These are phyloP conservation scores for Plantago rigida DNA, from an alignment of 305 asterid genomes.

Conservation along the genomic window DNA sequence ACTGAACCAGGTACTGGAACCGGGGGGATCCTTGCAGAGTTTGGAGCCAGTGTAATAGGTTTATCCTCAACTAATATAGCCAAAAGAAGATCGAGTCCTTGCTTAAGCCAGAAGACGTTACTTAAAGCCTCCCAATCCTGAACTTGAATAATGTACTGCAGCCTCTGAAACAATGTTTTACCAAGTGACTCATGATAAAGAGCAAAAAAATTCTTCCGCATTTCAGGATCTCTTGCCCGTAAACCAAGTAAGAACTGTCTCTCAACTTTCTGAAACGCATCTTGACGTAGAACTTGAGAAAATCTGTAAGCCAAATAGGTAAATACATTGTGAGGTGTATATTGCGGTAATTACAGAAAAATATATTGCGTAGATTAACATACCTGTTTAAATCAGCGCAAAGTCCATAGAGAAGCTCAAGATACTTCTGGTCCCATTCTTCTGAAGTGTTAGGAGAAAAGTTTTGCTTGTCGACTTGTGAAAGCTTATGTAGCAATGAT, in stretches of 20 bases:
- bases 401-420: constrained; percentile 83
- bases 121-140: constrained; percentile 99
- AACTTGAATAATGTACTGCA: constrained; percentile 84
- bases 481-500: constrained; percentile 90
- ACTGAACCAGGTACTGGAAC: constrained; percentile 44
- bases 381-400: constrained; percentile 88
- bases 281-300: constrained; percentile 65
- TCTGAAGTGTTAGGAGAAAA: constrained; percentile 55
- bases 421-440: constrained; percentile 95
- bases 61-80: constrained; percentile 91
- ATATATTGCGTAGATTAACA: constrained; percentile 23
- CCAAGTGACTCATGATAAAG: constrained; percentile 87
- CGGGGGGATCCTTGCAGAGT: constrained; percentile 84
- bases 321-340: constrained; percentile 20
- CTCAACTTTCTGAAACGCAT: constrained; percentile 97
- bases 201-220: constrained; percentile 70
- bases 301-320: constrained; percentile 54
- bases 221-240: constrained; percentile 84
- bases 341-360: constrained; percentile 21
- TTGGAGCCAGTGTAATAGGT: constrained; percentile 91
- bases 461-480: constrained; percentile 88
- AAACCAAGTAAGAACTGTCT: constrained; percentile 85
- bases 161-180: constrained; percentile 77
- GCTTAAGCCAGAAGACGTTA: constrained; percentile 98
- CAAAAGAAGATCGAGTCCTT: constrained; percentile 98